Percentiles rank a stretch among this genome's conserved stretches.
Evolutionary conservation across 495 filamentous ascomycete species (phyloP).

Genomic region (Hyaloscypha variabilis): DNA sequence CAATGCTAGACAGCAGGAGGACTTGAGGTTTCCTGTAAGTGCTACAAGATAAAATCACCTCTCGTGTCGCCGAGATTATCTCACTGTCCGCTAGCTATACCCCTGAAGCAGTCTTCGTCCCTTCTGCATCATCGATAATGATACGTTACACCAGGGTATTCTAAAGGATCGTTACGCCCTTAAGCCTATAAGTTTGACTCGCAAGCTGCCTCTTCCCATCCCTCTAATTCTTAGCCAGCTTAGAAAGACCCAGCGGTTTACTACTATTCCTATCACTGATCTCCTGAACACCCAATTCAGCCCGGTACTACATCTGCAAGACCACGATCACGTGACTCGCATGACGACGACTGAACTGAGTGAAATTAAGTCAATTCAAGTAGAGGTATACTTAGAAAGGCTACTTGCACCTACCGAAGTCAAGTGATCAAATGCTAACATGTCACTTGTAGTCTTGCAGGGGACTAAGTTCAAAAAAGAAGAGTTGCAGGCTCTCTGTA

Average conservation of each 20-base stretch:
- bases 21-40: neutral
- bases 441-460: no score
- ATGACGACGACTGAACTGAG: no score
- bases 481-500: no score
- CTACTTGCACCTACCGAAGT: no score
- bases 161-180: neutral
- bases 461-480: no score
- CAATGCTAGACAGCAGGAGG: neutral
- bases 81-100: neutral
- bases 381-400: no score
- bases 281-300: no score
- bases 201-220: conserved; percentile 3
- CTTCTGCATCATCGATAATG: neutral
- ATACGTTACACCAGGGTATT: neutral
- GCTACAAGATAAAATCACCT: neutral
- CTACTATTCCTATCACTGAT: neutral
- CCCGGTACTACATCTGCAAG: no score
- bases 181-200: neutral
- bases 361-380: no score
- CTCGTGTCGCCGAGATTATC: neutral
- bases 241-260: neutral
- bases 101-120: neutral
- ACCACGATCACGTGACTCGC: no score
- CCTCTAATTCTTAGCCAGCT: conserved; percentile 7
- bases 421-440: no score